Evolutionary conservation across 2,329 filamentous ascomycete genomes (phyloP).

Genomic region (Aspergillus sp.): DNA sequence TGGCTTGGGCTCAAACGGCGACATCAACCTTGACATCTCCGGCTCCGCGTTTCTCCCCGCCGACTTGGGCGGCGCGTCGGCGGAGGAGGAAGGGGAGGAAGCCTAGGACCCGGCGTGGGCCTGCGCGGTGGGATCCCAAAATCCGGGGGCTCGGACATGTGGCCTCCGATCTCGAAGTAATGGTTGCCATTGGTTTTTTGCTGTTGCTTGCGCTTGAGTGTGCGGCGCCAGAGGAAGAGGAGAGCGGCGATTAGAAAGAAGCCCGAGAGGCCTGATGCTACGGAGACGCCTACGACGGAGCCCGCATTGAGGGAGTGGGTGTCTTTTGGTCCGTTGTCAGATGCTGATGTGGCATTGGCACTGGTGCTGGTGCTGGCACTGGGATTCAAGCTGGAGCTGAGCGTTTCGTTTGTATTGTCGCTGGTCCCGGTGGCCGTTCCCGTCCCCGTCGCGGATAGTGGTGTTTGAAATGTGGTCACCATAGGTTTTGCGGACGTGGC

Average conservation of each 20-base stretch:
- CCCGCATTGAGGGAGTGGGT: slow-evolving; percentile 17
- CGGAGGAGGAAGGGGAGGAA: slow-evolving; percentile 6
- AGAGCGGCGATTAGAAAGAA: slow-evolving; percentile 27
- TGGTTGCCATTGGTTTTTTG: slow-evolving; percentile 16
- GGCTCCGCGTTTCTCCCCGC: slow-evolving; percentile 1
- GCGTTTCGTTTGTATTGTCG: too few species aligned
- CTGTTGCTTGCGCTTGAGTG: slow-evolving; percentile 17
- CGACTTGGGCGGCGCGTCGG: neutral
- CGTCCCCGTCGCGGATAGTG: slow-evolving; percentile 9
- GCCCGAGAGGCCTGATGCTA: slow-evolving; percentile 28
- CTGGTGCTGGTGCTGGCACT: slow-evolving; percentile 6
- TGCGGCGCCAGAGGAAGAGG: slow-evolving; percentile 25
- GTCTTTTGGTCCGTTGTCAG: neutral
- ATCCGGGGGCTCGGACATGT: slow-evolving; percentile 30
- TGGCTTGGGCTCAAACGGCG: slow-evolving; percentile 8
- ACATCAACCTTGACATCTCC: slow-evolving; percentile 14
- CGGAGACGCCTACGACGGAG: slow-evolving; percentile 30
- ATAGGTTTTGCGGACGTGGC: slow-evolving; percentile 3
- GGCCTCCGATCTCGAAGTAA: slow-evolving; percentile 33
- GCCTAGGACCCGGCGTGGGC: slow-evolving; percentile 12
- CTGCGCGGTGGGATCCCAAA: slow-evolving; percentile 19
- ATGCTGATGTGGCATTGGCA: slow-evolving; percentile 5
- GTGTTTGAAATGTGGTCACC: slow-evolving; percentile 10
- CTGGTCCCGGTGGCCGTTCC: neutral
- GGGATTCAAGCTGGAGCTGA: too few species aligned